Percentiles rank a stretch among this genome's conserved stretches.
Conservation (phyloP, 768 basidiomycete species). For the Leucocoprinus leucothites region DNA sequence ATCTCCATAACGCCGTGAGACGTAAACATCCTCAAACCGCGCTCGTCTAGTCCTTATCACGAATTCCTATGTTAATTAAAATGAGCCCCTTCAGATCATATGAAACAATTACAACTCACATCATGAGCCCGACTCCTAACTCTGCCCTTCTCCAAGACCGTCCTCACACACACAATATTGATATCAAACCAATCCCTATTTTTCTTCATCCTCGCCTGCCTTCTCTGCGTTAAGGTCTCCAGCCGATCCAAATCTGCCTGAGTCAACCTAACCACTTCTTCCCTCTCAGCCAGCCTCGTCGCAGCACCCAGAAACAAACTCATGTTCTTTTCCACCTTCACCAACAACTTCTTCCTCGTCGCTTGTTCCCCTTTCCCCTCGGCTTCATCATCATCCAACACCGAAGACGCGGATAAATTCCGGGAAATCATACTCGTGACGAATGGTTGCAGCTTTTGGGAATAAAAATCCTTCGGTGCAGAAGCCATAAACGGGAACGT, state of each 20-base stretch:
- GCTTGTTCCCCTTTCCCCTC: constrained; percentile 43
- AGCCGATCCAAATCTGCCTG: constrained; percentile 82
- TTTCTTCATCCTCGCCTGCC: constrained; percentile 46
- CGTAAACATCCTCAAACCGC: constrained; percentile 73
- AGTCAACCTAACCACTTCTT: constrained; percentile 87
- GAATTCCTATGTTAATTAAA: constrained; percentile 68
- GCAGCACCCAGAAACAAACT: constrained; percentile 80
- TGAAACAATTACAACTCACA: constrained; percentile 42
- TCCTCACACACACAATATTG: constrained; percentile 86
- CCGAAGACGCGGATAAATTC: constrained; percentile 63
- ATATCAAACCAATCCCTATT: constrained; percentile 72
- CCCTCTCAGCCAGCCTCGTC: constrained; percentile 76
- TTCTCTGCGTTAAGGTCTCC: constrained; percentile 66
- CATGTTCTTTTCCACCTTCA: constrained; percentile 82
- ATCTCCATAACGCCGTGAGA: constrained; percentile 92
- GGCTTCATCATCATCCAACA: constrained; percentile 46
- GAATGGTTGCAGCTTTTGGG: constrained; percentile 93
- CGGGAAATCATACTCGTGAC: constrained; percentile 77
- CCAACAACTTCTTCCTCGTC: constrained; percentile 64
- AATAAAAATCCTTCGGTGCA: constrained; percentile 90
- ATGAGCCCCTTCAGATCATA: constrained; percentile 1
- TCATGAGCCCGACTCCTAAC: constrained; percentile 87
- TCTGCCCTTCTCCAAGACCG: constrained; percentile 79
- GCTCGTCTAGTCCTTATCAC: constrained; percentile 84
- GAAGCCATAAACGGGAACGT: constrained; percentile 93